Conservation (phyloP, 345 rosid genomes). For the Gossypium stocksii region DNA sequence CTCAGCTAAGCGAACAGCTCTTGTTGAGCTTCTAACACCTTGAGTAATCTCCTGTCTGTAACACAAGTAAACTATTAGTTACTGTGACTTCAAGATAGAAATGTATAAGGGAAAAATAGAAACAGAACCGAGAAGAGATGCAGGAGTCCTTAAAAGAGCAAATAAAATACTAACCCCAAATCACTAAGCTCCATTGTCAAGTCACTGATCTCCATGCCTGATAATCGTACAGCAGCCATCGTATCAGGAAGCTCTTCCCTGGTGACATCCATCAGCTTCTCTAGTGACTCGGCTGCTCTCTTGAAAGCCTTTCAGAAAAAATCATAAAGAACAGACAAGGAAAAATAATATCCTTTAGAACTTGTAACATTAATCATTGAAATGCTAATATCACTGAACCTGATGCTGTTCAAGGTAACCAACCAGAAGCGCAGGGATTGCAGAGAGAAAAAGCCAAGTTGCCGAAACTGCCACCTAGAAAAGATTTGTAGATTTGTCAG, state of each 20-base stretch:
- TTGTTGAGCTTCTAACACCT: slow-evolving; percentile 76
- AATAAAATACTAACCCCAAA: slow-evolving; percentile 52
- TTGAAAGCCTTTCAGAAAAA: slow-evolving; percentile 52
- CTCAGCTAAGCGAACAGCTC: slow-evolving; percentile 78
- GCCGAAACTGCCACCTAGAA: slow-evolving; percentile 75
- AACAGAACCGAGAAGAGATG: neutral
- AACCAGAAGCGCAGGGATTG: slow-evolving; percentile 85
- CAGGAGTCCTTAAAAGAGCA: neutral
- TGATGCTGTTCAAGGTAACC: slow-evolving; percentile 7
- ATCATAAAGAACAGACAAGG: neutral
- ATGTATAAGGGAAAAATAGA: too few relatives aligned
- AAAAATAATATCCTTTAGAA: neutral
- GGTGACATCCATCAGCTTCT: slow-evolving; percentile 75
- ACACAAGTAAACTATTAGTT: neutral
- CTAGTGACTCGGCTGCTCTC: slow-evolving; percentile 83
- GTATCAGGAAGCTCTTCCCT: slow-evolving; percentile 92
- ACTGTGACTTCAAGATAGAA: neutral
- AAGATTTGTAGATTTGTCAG: neutral
- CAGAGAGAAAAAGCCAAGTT: slow-evolving; percentile 78
- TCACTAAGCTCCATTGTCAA: slow-evolving; percentile 88
- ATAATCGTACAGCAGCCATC: slow-evolving; percentile 85
- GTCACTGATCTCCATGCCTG: slow-evolving; percentile 96
- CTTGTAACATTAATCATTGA: neutral
- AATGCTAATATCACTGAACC: neutral
- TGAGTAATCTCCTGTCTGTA: slow-evolving; percentile 76